Percentiles rank a stretch among this genome's conserved stretches.
These are phyloP conservation scores for Rhytidhysteron rufulum DNA, from an alignment of 2,329 filamentous ascomycete genomes.

Conservation along the genomic window DNA sequence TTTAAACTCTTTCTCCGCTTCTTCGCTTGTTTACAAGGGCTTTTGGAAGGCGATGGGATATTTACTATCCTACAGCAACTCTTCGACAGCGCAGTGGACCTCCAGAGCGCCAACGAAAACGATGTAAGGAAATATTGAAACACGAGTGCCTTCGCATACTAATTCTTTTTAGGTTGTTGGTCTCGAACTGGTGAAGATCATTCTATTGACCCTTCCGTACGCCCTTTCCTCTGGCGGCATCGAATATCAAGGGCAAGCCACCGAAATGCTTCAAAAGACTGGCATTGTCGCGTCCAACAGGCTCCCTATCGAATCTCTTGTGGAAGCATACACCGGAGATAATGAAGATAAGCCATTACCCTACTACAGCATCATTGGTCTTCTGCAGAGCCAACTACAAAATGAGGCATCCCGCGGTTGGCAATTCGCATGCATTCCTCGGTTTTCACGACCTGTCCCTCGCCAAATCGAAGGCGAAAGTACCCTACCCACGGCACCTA, in stretches of 20 bases:
- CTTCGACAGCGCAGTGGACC: constrained; percentile 85
- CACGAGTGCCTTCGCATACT: constrained; percentile 11
- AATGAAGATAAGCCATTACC: constrained; percentile 59
- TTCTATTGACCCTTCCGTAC: constrained; percentile 91
- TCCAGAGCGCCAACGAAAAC: constrained; percentile 89
- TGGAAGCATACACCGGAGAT: constrained; percentile 71
- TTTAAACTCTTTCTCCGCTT: constrained; percentile 90
- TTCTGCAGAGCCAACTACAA: constrained; percentile 84
- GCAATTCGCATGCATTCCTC: constrained; percentile 64
- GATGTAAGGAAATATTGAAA: constrained; percentile 62
- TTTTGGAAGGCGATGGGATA: constrained; percentile 79
- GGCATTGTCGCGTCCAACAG: constrained; percentile 89
- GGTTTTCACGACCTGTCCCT: constrained; percentile 44
- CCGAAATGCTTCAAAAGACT: constrained; percentile 83
- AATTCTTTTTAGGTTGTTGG: constrained; percentile 50
- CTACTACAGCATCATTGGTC: constrained; percentile 68
- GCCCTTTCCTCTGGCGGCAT: constrained; percentile 50
- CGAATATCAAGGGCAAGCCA: constrained; percentile 61
- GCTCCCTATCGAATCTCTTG: constrained; percentile 76
- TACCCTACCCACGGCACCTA: constrained; percentile 46
- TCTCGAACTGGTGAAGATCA: constrained; percentile 91
- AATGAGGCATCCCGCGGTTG: constrained; percentile 70
- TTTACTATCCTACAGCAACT: constrained; percentile 83
- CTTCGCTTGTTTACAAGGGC: constrained; percentile 76
- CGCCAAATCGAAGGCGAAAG: constrained; percentile 62